A percentile compares a stretch with the other conserved stretches of the same genome.
These are phyloP conservation scores for Bacterosira constricta DNA, from an alignment of 108 stramenopile genomes.

Conservation along the genomic window DNA sequence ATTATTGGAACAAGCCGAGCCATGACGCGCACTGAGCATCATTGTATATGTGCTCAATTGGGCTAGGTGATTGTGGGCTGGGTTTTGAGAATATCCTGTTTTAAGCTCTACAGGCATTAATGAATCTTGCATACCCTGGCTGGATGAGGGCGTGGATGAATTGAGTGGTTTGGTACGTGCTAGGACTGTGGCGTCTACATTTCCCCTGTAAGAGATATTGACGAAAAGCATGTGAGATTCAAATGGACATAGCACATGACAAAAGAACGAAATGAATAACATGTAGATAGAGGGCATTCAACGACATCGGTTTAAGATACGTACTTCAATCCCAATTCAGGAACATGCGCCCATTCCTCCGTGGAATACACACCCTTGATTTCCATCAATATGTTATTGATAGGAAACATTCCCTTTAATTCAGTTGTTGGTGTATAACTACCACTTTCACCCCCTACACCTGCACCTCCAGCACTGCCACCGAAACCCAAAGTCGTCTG, in stretches of 20 bases:
- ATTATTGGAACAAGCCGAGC: slow-evolving; percentile 19
- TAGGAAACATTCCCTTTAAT: slow-evolving; percentile 42
- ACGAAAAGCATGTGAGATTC: no score
- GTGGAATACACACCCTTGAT: slow-evolving; percentile 44
- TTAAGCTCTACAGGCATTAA: slow-evolving; percentile 85
- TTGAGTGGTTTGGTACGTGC: slow-evolving; percentile 46
- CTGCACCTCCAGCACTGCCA: no score
- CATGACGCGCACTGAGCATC: slow-evolving; percentile 74
- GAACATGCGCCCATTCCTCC: slow-evolving; percentile 74
- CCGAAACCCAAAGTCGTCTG: no score
- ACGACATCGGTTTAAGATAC: no score
- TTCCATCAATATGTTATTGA: slow-evolving; percentile 23
- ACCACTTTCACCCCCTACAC: neutral
- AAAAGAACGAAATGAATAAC: no score
- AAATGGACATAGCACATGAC: no score
- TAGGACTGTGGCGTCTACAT: slow-evolving; percentile 77
- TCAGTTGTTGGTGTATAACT: neutral
- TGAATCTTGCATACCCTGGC: slow-evolving; percentile 14
- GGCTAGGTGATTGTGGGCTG: slow-evolving; percentile 73
- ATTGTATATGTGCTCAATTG: slow-evolving; percentile 87
- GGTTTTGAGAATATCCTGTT: slow-evolving; percentile 81
- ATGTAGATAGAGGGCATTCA: no score
- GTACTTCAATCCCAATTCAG: slow-evolving; percentile 86
- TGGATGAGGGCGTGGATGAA: neutral
- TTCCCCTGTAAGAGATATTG: no score